A percentile compares a stretch with the other conserved stretches of the same genome.
Evolutionary conservation across 257 asterid species (phyloP).

Genomic region (Solanum ossicruentum): DNA sequence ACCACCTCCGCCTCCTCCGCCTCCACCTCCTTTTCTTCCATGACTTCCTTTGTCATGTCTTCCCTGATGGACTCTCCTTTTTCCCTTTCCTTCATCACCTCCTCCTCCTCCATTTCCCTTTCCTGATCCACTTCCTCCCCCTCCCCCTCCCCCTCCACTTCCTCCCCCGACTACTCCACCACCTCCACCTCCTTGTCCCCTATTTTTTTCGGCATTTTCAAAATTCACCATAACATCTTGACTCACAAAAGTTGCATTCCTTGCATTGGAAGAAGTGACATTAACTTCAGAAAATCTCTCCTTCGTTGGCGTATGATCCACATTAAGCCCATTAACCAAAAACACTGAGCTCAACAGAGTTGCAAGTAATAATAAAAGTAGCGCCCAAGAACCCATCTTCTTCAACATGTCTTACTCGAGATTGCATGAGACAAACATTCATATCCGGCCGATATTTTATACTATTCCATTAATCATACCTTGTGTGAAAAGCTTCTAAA

Average conservation of each 20-base stretch:
- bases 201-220: background rate
- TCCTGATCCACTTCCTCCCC: background rate
- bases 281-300: background rate
- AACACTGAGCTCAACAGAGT: constrained; percentile 9
- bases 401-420: background rate
- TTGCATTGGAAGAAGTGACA: background rate
- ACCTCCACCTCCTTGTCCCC: background rate
- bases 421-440: background rate
- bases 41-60: background rate
- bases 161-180: rapidly evolving
- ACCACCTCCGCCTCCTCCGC: background rate
- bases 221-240: background rate
- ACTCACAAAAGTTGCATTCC: constrained; percentile 6
- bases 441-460: constrained; percentile 3
- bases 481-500: background rate
- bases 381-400: constrained; percentile 14
- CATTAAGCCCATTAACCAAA: constrained; percentile 14
- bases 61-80: background rate
- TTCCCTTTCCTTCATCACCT: background rate
- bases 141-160: rapidly evolving
- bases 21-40: background rate
- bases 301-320: background rate
- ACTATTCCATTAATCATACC: background rate
- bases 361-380: constrained; percentile 3
- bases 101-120: constrained; percentile 2